These are phyloP conservation scores for Sarocladium oryzae DNA, from an alignment of 2,329 filamentous ascomycete species.

Conservation along the genomic window DNA sequence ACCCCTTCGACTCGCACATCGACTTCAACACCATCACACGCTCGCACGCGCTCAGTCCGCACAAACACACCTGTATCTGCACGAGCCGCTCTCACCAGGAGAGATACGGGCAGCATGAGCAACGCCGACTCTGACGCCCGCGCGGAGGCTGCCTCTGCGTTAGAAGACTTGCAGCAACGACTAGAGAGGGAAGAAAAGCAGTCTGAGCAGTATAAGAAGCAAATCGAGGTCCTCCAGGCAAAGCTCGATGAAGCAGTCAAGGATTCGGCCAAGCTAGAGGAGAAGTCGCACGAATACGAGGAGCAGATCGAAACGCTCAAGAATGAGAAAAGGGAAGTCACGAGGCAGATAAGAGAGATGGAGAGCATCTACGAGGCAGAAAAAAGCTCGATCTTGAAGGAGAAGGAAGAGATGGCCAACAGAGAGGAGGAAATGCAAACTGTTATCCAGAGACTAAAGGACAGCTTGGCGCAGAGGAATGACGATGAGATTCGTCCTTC, in stretches of 20 bases:
- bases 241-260: conserved; percentile 77
- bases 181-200: conserved; percentile 72
- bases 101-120: conserved; percentile 36
- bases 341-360: conserved; percentile 81
- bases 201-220: conserved; percentile 75
- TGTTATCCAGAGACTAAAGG: conserved; percentile 87
- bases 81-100: conserved; percentile 61
- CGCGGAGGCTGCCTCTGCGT: conserved; percentile 69
- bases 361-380: conserved; percentile 91
- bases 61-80: conserved; percentile 63
- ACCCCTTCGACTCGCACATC: conserved; percentile 36
- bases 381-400: conserved; percentile 76
- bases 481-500: conserved; percentile 53
- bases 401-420: conserved; percentile 81
- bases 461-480: conserved; percentile 73
- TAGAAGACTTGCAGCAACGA: conserved; percentile 80
- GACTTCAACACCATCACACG: conserved; percentile 19
- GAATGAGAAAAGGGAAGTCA: conserved; percentile 78
- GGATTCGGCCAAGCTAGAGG: conserved; percentile 82
- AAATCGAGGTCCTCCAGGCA: conserved; percentile 76
- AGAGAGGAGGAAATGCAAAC: conserved; percentile 86
- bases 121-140: conserved; percentile 65
- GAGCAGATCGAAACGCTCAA: conserved; percentile 74
- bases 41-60: conserved; percentile 60
- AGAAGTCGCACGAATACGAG: conserved; percentile 78